A percentile compares a stretch with the other conserved stretches of the same genome.
Conservation (phyloP, 495 filamentous ascomycete species). For the Hypoxylon intermedium region DNA sequence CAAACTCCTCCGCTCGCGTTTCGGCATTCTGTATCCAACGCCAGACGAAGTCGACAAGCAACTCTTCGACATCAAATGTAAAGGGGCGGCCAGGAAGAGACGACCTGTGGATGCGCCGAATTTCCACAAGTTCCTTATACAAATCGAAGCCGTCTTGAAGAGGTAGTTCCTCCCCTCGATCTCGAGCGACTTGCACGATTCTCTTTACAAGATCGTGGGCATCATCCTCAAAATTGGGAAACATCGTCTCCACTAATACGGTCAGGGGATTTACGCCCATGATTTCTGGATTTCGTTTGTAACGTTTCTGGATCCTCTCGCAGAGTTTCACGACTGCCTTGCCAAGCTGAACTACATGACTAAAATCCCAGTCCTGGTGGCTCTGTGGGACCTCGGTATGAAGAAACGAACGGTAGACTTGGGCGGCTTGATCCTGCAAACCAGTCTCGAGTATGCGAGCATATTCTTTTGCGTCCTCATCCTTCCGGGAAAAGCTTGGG, state of each 20-base stretch:
- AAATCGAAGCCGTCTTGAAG: constrained; percentile 93
- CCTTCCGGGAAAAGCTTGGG: constrained; percentile 71
- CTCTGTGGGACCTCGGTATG: constrained; percentile 75
- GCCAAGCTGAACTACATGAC: constrained; percentile 84
- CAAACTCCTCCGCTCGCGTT: constrained; percentile 78
- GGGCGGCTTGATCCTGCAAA: constrained; percentile 72
- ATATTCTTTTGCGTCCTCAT: constrained; percentile 73
- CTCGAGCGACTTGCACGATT: constrained; percentile 74
- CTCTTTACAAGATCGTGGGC: constrained; percentile 79
- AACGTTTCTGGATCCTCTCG: constrained; percentile 89
- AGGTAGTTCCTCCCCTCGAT: constrained; percentile 73
- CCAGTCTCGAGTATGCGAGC: constrained; percentile 72
- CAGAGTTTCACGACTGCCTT: constrained; percentile 82
- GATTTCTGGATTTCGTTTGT: constrained; percentile 83
- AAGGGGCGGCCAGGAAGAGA: constrained; percentile 73
- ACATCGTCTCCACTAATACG: constrained; percentile 79
- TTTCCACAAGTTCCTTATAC: constrained; percentile 84
- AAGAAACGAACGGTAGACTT: constrained; percentile 75
- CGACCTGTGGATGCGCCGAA: constrained; percentile 77
- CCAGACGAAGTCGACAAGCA: constrained; percentile 93
- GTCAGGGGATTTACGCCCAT: constrained; percentile 88
- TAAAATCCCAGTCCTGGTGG: constrained; percentile 81
- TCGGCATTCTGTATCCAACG: constrained; percentile 88
- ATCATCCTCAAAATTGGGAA: constrained; percentile 90
- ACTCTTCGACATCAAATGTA: constrained; percentile 82